These are phyloP conservation scores for Coemansia sp. DNA, from an alignment of 192 early-diverging fungal genomes.

Conservation along the genomic window DNA sequence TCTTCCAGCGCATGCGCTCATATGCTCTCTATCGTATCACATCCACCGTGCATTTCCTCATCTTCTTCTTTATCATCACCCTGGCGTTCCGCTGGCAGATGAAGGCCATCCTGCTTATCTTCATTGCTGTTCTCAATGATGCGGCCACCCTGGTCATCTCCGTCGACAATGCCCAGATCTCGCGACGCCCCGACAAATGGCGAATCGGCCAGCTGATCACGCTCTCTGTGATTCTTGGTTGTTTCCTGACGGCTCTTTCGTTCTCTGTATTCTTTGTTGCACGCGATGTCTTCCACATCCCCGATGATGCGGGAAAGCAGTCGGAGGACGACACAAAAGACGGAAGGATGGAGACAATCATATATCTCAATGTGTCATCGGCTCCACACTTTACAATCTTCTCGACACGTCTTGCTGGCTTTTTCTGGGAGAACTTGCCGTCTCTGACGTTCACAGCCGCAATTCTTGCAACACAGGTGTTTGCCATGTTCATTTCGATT, in stretches of 20 bases:
- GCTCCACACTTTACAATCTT: constrained; percentile 95
- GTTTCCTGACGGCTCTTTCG: constrained; percentile 72
- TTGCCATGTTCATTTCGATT: constrained; percentile 84
- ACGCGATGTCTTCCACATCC: constrained; percentile 59
- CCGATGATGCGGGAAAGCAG: constrained; percentile 42
- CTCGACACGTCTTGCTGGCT: constrained; percentile 83
- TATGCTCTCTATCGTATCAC: constrained; percentile 95
- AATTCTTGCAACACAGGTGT: constrained; percentile 85
- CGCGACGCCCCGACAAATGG: constrained; percentile 90
- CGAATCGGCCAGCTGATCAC: constrained; percentile 89
- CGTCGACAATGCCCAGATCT: constrained; percentile 92
- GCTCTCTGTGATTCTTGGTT: constrained; percentile 75
- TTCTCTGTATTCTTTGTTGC: constrained; percentile 88
- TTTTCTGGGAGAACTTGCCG: constrained; percentile 88
- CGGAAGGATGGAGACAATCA: constrained; percentile 75
- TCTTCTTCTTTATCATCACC: constrained; percentile 94
- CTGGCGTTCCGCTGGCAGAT: constrained; percentile 80
- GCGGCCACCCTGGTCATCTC: constrained; percentile 91
- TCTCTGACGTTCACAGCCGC: constrained; percentile 76
- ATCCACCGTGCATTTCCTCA: constrained; percentile 92
- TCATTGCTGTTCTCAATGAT: constrained; percentile 91
- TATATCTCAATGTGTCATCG: constrained; percentile 92
- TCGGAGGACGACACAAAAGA: constrained; percentile 50
- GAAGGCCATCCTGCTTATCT: constrained; percentile 76
- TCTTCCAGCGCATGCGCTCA: constrained; percentile 94